Evolutionary conservation across 768 basidiomycete genomes (phyloP).

Genomic region (Tremella fuciformis): DNA sequence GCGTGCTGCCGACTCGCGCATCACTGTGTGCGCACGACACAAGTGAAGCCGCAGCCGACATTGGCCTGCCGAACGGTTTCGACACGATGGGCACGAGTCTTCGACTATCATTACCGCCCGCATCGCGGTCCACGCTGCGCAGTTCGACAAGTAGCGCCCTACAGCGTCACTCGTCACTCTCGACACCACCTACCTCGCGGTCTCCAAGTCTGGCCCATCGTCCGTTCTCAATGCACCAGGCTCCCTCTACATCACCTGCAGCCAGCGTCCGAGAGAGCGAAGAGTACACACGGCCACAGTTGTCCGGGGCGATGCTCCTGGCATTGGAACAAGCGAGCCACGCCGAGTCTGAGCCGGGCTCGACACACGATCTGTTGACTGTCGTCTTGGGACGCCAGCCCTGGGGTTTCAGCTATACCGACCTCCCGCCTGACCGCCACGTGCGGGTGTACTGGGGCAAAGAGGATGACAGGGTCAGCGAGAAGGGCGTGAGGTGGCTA

Average conservation of each 20-base stretch:
- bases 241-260: neutral
- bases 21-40: neutral
- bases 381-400: conserved; percentile 74
- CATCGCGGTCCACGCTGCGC: neutral
- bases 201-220: too few species aligned
- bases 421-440: conserved; percentile 62
- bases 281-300: neutral
- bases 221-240: too few species aligned
- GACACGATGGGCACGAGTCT: conserved; percentile 15
- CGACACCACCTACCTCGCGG: neutral
- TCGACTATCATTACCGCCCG: conserved; percentile 10
- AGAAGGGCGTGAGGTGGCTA: conserved; percentile 79
- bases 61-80: conserved; percentile 27
- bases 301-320: conserved; percentile 60
- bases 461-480: conserved; percentile 86
- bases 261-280: neutral
- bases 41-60: conserved; percentile 4
- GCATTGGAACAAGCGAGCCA: conserved; percentile 92
- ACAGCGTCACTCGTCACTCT: neutral
- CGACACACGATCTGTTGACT: conserved; percentile 82
- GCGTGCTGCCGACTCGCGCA: neutral
- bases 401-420: conserved; percentile 84
- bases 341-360: conserved; percentile 86
- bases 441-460: conserved; percentile 92
- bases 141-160: neutral